A percentile compares a stretch with the other conserved stretches of the same genome.
These are phyloP conservation scores for Alternaria gansuensis DNA, from an alignment of 2,329 filamentous ascomycete genomes.

Conservation along the genomic window DNA sequence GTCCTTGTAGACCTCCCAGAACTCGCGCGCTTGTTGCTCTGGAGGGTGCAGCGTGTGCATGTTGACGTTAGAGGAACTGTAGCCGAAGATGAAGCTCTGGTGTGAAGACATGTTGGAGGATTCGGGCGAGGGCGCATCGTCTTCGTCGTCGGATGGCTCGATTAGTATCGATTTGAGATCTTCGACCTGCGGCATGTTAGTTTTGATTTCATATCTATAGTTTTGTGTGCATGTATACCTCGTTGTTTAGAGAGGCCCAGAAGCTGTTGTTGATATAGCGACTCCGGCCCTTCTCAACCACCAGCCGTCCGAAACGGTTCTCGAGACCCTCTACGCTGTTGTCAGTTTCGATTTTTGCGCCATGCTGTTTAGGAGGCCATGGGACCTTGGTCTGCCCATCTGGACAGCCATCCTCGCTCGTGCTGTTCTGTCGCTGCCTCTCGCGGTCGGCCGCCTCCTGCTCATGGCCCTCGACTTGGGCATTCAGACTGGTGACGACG, in stretches of 20 bases:
- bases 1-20: conserved; percentile 76
- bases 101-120: conserved; percentile 56
- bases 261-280: conserved; percentile 80
- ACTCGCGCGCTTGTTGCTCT: conserved; percentile 67
- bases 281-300: conserved; percentile 74
- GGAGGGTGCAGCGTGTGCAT: conserved; percentile 71
- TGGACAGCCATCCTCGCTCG: conserved; percentile 21
- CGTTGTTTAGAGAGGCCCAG: conserved; percentile 78
- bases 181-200: conserved; percentile 58
- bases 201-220: not conserved
- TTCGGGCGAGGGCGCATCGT: conserved; percentile 58
- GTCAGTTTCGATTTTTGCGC: conserved; percentile 40
- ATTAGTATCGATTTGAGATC: conserved; percentile 70
- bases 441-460: conserved; percentile 46
- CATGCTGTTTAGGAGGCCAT: not conserved
- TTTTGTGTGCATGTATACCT: conserved; percentile 59
- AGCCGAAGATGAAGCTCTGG: conserved; percentile 77
- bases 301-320: conserved; percentile 71
- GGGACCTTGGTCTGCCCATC: not conserved
- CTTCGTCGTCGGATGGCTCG: conserved; percentile 69
- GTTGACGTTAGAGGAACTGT: conserved; percentile 74
- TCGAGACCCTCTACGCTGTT: conserved; percentile 52
- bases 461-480: conserved; percentile 50
- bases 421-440: conserved; percentile 26
- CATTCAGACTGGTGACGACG: conserved; percentile 71